Evolutionary conservation across 148 eudicot genomes (phyloP).

Genomic region (Polygonum maritimum): DNA sequence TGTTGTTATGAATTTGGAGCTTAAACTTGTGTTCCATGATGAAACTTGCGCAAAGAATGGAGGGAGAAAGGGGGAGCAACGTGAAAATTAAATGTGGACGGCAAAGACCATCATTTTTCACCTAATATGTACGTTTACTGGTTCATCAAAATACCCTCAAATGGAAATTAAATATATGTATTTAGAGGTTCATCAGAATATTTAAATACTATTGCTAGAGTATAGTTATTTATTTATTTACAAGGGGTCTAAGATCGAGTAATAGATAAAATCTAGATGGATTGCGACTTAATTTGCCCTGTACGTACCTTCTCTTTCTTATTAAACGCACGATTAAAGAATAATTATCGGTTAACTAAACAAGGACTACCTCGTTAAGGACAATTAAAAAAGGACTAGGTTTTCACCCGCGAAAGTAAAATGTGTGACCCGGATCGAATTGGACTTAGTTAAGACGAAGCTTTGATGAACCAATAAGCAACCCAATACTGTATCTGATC

Average conservation of each 20-base stretch:
- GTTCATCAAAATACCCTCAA: background rate
- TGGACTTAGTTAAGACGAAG: too few species aligned
- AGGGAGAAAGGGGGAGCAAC: slow-evolving; percentile 5
- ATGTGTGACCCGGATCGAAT: too few species aligned
- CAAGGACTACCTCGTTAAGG: background rate
- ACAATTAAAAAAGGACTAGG: background rate
- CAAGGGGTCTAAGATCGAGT: background rate
- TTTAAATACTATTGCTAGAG: too few species aligned
- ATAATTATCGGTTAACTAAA: background rate
- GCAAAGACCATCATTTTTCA: background rate
- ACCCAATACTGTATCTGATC: too few species aligned
- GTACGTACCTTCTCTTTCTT: background rate
- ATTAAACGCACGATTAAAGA: background rate
- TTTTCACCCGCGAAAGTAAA: background rate
- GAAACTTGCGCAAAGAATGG: background rate
- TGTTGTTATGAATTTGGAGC: background rate
- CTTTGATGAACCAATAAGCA: too few species aligned
- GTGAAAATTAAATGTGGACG: background rate
- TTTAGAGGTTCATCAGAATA: too few species aligned
- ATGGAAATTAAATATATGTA: background rate
- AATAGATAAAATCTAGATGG: background rate
- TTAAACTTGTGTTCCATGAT: background rate
- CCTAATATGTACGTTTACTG: background rate
- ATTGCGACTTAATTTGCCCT: slow-evolving; percentile 4
- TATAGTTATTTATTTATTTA: background rate